Evolutionary conservation across 2,329 filamentous ascomycete species (phyloP), one percentile per base, ranked within the genome.

Genomic region (Arthrobotrys conoides): DNA sequence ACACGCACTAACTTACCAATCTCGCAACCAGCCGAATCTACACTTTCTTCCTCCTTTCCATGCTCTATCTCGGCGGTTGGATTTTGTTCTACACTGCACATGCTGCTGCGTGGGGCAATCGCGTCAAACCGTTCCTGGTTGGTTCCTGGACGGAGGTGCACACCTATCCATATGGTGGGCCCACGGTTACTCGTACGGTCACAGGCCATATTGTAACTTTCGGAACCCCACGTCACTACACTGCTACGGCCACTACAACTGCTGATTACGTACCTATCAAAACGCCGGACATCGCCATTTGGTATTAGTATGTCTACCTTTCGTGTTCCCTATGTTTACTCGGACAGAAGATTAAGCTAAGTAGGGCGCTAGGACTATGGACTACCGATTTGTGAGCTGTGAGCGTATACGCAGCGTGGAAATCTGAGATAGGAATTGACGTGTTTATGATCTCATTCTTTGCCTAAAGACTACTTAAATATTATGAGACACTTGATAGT

Each of bases 121-220:
- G 57, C 18, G 6, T 44, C 20, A 9, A 14, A 5, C 33, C 55
- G 16, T 61, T 61, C 10, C 33, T 18, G 5, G 20, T 24, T 9
- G 55, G 30, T n/a, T 8, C 18, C 10, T 61, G 36, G 30, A n/a
- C 18, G 3, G 14, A 41, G 18, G 5, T 9, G 0, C 3, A 24
- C 10, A 61, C 55, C 33, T 61, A 61, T 10, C 33, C 55, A 22
- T 24, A 16, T 24, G 55, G 55, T 24, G 53, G 53, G 24, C 55
- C 55, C 12, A 61, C 55, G 5, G 16, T 16, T 6, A 61, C 36
- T 44, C 36, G 20, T 24, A 41, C 36, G 1, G 24, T 16, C 1
- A 20, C 18, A 12, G 55, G 55, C 1, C 20, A 44, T n/a, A 41
- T 61, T 8, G 20, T 22, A 5, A 61, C 55, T 24, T 61, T 20